phyloP scores from a whole-genome alignment of 2,329 filamentous ascomycete species.

The Pseudofabraea citricarpa region DNA sequence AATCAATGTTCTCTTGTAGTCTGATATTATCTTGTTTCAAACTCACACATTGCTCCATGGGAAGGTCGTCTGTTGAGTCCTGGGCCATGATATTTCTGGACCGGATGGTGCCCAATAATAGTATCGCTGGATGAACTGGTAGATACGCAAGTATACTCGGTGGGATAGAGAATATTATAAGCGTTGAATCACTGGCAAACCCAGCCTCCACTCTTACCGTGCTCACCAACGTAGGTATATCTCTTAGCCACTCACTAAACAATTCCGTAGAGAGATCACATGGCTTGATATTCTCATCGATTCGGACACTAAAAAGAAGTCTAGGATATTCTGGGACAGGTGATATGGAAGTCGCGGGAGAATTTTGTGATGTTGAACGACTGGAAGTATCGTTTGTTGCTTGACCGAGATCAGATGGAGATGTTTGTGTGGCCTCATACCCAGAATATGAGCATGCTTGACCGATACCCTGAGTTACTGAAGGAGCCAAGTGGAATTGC shows the following conservation, averaged over 20 bases:
- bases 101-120: not conserved
- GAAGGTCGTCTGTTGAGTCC: too few relatives aligned
- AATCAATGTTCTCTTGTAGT: too few relatives aligned
- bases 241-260: conserved; percentile 9
- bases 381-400: not conserved
- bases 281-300: conserved; percentile 7
- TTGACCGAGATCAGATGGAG: not conserved
- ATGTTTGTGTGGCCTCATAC: not conserved
- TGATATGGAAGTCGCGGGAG: not conserved
- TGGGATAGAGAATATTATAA: conserved; percentile 3
- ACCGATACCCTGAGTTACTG: not conserved
- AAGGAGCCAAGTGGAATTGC: too few relatives aligned
- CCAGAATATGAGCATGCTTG: not conserved
- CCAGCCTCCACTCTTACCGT: conserved; percentile 2
- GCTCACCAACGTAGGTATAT: conserved; percentile 3
- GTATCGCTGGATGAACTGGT: conserved; percentile 1
- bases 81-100: not conserved
- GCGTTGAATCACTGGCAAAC: conserved; percentile 6
- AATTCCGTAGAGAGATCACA: conserved; percentile 5
- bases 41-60: too few relatives aligned
- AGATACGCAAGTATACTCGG: not conserved
- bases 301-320: conserved; percentile 6
- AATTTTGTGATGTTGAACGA: not conserved
- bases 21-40: too few relatives aligned
- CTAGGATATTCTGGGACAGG: conserved; percentile 7